Base-by-base conservation (phyloP, 2,329 filamentous ascomycete genomes). In the Fonsecaea erecta region DNA sequence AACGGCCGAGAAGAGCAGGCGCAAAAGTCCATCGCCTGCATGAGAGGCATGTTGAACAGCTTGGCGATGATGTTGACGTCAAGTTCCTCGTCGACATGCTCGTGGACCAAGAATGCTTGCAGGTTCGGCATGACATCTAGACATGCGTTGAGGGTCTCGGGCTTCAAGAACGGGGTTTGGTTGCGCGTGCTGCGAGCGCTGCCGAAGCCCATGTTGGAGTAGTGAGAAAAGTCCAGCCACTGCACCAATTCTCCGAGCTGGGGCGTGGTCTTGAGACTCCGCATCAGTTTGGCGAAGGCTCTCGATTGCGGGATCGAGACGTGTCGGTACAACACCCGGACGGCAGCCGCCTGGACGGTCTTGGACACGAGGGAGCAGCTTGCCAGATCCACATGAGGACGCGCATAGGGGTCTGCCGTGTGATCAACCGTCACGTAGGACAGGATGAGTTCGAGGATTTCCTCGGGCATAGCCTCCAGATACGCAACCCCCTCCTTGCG, bases 241-340 rank as follows among this genome's bases (percentile, higher is more conserved):
- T 90, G 87, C 52, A 94, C 90, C 72, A 93, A 87, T 46, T 87
- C 89, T 52, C 91, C 91, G 60, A 93, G 82, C 8, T 87, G 82
- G 1, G 87, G 85, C 74, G 93, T 88, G 64, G 85, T 80, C 52
- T 82, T 80, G 69, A 94, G 82, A 73, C 91, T 90, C 64, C 83
- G 82, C 55, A 93, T 84, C 71, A 93, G 92, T 78, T 94, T 94
- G 74, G 88, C 88, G 79, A 93, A 95, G 75, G 93, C 92, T 66
- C 88, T 83, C 28, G 91, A 94, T 81, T 93, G 91, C 5, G 91
- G 91, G 71, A 94, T 90, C 51, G 90, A 92, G 76, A 94, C 90
- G 75, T 91, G 87, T 70, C 86, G 85, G 79, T 94, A 94, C 55
- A 95, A 84, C 6, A 90, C 90, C 70, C 86, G 85, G 35, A 93